Evolutionary conservation across 192 early-diverging fungal genomes (phyloP).

Genomic region (Gamsiella multidivaricata): DNA sequence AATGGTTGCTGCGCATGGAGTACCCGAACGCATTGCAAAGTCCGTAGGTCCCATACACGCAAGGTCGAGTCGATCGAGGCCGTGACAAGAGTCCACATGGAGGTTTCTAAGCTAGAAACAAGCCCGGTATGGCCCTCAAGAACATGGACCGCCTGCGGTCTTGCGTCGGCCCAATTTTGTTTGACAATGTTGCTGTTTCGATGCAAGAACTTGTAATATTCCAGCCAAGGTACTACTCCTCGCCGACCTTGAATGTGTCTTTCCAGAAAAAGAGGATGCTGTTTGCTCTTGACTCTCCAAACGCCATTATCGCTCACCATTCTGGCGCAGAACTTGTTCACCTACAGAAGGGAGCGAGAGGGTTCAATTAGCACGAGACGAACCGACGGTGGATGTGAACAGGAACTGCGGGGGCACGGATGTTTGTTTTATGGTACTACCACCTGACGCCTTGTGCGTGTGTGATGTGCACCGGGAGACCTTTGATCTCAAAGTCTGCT

Average conservation of each 20-base stretch:
- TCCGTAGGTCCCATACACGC: constrained; percentile 75
- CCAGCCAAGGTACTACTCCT: constrained; percentile 22
- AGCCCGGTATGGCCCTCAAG: constrained; percentile 47
- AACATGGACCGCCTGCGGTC: constrained; percentile 38
- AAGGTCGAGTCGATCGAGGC: constrained; percentile 77
- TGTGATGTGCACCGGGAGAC: too few relatives aligned
- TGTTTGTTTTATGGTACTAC: not conserved
- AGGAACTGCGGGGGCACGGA: not conserved
- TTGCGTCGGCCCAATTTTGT: constrained; percentile 35
- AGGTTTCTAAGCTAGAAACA: constrained; percentile 39
- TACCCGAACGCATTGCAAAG: constrained; percentile 58
- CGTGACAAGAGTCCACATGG: constrained; percentile 63
- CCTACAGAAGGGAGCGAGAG: constrained; percentile 4
- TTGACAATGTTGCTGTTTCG: constrained; percentile 11
- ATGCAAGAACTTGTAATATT: constrained; percentile 35
- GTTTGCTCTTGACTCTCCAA: constrained; percentile 43
- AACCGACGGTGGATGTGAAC: not conserved
- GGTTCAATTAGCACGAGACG: not conserved
- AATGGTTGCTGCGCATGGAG: constrained; percentile 25
- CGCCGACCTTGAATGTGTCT: constrained; percentile 11
- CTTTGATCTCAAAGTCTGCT: too few relatives aligned
- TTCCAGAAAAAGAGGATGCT: constrained; percentile 24
- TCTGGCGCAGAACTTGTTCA: constrained; percentile 18
- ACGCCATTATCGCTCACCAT: constrained; percentile 27
- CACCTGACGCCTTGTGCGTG: constrained; percentile 11